phyloP scores from a whole-genome alignment of 2,329 filamentous ascomycete species.

The Colletotrichum chrysophilum region DNA sequence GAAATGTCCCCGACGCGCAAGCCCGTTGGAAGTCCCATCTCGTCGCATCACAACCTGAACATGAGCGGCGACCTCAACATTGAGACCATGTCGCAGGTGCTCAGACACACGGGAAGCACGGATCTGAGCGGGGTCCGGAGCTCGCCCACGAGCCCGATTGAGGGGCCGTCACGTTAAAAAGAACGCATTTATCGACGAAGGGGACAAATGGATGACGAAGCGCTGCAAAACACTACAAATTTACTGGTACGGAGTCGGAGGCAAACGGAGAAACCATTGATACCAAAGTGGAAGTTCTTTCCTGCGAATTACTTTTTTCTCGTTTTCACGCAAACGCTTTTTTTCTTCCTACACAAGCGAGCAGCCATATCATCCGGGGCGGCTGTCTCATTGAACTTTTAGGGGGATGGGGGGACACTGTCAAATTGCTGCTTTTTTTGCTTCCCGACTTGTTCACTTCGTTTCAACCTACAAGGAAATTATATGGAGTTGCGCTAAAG shows the following conservation, averaged over 20 bases:
- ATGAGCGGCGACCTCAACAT: constrained; percentile 76
- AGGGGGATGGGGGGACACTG: background rate
- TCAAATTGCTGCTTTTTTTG: background rate
- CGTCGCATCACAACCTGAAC: constrained; percentile 56
- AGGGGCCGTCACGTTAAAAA: constrained; percentile 30
- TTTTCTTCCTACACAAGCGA: background rate
- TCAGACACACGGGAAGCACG: constrained; percentile 83
- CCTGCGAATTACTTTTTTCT: background rate
- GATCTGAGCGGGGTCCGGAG: constrained; percentile 69
- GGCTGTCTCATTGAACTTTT: background rate
- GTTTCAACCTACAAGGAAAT: background rate
- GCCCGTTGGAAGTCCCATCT: constrained; percentile 68
- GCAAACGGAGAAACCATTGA: constrained; percentile 21
- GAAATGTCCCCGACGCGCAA: constrained; percentile 70
- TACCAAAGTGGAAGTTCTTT: constrained; percentile 21
- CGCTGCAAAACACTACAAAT: background rate
- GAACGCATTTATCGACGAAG: background rate
- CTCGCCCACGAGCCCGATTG: constrained; percentile 63
- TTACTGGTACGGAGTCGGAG: constrained; percentile 20
- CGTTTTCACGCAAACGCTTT: background rate
- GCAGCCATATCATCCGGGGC: background rate
- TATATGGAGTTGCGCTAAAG: constrained; percentile 5
- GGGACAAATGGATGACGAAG: too few species aligned
- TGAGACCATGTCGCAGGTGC: constrained; percentile 91
- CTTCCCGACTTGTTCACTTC: background rate